phyloP scores from a whole-genome alignment of 495 filamentous ascomycete species.

The Penicillium malachiteum region DNA sequence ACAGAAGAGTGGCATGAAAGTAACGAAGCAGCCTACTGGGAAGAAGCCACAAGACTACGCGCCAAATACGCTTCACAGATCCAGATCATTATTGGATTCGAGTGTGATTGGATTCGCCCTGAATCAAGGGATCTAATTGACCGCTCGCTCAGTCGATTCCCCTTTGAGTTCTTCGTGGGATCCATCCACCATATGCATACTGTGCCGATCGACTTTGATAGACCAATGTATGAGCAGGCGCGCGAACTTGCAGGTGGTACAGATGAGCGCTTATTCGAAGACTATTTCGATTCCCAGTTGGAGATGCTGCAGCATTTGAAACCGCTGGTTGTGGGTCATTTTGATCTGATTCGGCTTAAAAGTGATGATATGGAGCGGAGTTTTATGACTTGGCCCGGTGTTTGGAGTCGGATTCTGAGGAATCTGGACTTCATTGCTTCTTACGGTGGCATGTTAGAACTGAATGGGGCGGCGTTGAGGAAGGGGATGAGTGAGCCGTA shows the following conservation, averaged over 20 bases:
- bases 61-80: conserved; percentile 68
- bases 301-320: conserved; percentile 72
- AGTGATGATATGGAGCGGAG: conserved; percentile 63
- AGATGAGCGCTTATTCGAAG: conserved; percentile 71
- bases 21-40: conserved; percentile 69
- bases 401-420: conserved; percentile 71
- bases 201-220: conserved; percentile 87
- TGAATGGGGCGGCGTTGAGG: conserved; percentile 81
- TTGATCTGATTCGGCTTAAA: conserved; percentile 84
- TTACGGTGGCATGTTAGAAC: conserved; percentile 81
- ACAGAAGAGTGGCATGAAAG: conserved; percentile 40
- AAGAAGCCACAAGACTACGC: conserved; percentile 70
- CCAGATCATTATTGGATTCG: conserved; percentile 83
- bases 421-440: conserved; percentile 69
- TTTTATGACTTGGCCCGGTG: conserved; percentile 52
- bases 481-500: conserved; percentile 93
- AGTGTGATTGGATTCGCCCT: conserved; percentile 85
- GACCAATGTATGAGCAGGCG: conserved; percentile 62
- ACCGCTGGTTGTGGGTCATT: conserved; percentile 86
- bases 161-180: conserved; percentile 85
- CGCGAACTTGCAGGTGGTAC: conserved; percentile 55
- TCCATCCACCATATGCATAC: conserved; percentile 84
- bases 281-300: conserved; percentile 84
- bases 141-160: conserved; percentile 55
- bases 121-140: conserved; percentile 58